Conservation (phyloP, 2,329 filamentous ascomycete species). For the Paraphaeosphaeria minitans region DNA sequence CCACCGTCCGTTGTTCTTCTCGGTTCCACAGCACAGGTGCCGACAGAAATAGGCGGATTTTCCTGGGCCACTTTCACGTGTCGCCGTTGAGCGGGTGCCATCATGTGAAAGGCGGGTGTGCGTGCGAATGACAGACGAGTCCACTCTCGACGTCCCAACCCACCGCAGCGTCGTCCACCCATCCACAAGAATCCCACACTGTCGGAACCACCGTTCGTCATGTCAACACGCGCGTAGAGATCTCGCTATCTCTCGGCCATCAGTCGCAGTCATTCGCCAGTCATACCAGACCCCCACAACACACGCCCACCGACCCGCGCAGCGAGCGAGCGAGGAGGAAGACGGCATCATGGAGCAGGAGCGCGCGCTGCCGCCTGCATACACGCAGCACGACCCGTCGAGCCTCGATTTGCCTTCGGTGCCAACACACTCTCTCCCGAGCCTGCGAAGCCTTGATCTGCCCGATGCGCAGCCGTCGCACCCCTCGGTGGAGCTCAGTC, state of each 20-base stretch:
- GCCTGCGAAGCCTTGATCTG: constrained; percentile 50
- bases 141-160: neutral
- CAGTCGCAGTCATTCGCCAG: neutral
- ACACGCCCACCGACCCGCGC: neutral
- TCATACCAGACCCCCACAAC: neutral
- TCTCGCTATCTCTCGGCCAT: neutral
- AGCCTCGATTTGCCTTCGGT: constrained; percentile 50
- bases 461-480: constrained; percentile 36
- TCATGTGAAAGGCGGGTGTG: constrained; percentile 3
- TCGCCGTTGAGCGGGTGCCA: neutral
- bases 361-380: constrained; percentile 46
- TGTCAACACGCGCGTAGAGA: constrained; percentile 3
- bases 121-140: neutral
- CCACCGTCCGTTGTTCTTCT: neutral
- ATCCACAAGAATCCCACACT: neutral
- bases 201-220: neutral
- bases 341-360: constrained; percentile 27
- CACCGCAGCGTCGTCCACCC: constrained; percentile 2
- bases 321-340: neutral
- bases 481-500: constrained; percentile 44
- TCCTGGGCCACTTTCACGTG: constrained; percentile 7
- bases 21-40: neutral
- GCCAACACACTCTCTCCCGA: constrained; percentile 49
- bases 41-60: constrained; percentile 1
- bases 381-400: constrained; percentile 49